Evolutionary conservation across 805 yeast species (phyloP).

Genomic region (Saccharomycopsis javanensis): DNA sequence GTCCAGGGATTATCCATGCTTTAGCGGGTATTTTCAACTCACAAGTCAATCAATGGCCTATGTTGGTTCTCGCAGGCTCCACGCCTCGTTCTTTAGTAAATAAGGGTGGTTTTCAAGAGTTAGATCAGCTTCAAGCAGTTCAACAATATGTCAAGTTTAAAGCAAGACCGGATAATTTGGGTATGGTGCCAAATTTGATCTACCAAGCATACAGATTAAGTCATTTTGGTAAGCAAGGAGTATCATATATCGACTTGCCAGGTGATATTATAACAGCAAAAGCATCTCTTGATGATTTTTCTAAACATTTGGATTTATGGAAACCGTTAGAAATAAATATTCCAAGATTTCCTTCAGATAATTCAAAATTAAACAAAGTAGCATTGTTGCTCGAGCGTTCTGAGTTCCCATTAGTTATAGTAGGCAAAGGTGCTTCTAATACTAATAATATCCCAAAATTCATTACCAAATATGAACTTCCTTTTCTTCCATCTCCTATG

Average conservation of each 20-base stretch:
- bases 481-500: conserved; percentile 71
- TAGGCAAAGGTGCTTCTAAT: conserved; percentile 62
- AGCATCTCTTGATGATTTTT: neutral
- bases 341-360: conserved; percentile 30
- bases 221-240: conserved; percentile 46
- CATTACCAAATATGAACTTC: conserved; percentile 34
- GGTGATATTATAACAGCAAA: conserved; percentile 27
- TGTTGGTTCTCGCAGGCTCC: conserved; percentile 58
- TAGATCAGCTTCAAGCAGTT: conserved; percentile 51
- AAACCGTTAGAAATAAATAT: neutral
- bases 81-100: conserved; percentile 37
- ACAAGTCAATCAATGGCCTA: conserved; percentile 52
- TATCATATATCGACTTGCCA: conserved; percentile 55
- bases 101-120: conserved; percentile 63
- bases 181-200: neutral
- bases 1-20: conserved; percentile 65
- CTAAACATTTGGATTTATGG: neutral
- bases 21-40: conserved; percentile 60
- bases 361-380: conserved; percentile 28
- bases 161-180: conserved; percentile 33
- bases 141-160: conserved; percentile 42
- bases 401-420: conserved; percentile 41
- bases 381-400: conserved; percentile 29
- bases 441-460: conserved; percentile 32
- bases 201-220: conserved; percentile 37